Percentiles rank a stretch among this genome's conserved stretches.
phyloP scores from a whole-genome alignment of 768 basidiomycete species.

The Tylopilus felleus region DNA sequence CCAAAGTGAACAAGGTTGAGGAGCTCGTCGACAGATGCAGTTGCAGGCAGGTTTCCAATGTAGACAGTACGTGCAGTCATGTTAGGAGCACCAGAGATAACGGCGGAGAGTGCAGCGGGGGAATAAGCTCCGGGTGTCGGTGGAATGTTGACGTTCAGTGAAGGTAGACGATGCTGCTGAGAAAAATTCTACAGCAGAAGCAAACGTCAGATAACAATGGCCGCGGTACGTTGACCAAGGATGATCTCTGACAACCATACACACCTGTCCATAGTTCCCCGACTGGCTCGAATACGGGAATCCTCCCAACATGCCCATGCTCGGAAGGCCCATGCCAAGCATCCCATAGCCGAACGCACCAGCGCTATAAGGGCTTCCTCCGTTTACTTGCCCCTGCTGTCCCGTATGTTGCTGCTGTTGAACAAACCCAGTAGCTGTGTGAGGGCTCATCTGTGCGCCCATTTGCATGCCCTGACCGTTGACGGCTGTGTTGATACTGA shows the following conservation, averaged over 20 bases:
- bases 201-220: not conserved
- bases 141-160: slow-evolving; percentile 65
- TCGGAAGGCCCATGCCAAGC: slow-evolving; percentile 77
- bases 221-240: not conserved
- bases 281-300: slow-evolving; percentile 74
- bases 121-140: slow-evolving; percentile 72
- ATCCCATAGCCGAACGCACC: slow-evolving; percentile 60
- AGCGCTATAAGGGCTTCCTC: slow-evolving; percentile 51
- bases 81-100: slow-evolving; percentile 58
- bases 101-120: slow-evolving; percentile 73
- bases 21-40: slow-evolving; percentile 95
- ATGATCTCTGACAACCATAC: slow-evolving; percentile 2
- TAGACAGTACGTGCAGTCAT: slow-evolving; percentile 87
- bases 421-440: slow-evolving; percentile 52
- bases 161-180: slow-evolving; percentile 54
- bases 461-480: slow-evolving; percentile 47
- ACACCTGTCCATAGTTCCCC: slow-evolving; percentile 64
- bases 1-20: slow-evolving; percentile 98
- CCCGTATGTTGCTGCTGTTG: slow-evolving; percentile 36
- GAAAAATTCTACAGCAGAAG: slow-evolving; percentile 38
- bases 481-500: slow-evolving; percentile 58
- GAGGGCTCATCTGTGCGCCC: slow-evolving; percentile 66
- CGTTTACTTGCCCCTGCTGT: slow-evolving; percentile 43
- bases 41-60: slow-evolving; percentile 92
- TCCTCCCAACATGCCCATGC: slow-evolving; percentile 65